A percentile compares a stretch with the other conserved stretches of the same genome.
Evolutionary conservation across 179 eudicot genomes (phyloP).

Genomic region (Silene noctiflora): DNA sequence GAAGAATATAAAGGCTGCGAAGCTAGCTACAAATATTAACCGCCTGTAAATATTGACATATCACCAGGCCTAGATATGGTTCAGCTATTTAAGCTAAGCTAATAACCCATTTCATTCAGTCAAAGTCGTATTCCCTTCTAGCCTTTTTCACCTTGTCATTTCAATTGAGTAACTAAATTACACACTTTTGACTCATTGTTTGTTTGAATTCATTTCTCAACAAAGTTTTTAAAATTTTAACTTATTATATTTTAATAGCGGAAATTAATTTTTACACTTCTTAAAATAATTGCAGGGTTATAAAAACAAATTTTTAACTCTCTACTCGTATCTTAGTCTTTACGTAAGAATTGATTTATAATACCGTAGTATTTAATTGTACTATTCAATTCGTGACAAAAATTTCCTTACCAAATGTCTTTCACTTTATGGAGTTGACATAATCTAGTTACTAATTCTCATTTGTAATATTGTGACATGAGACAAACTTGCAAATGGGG

Average conservation of each 20-base stretch:
- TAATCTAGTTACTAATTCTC: too few species aligned
- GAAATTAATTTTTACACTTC: too few species aligned
- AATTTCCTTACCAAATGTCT: neutral
- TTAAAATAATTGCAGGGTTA: too few species aligned
- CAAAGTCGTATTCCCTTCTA: neutral
- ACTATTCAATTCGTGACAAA: too few species aligned
- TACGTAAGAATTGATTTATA: neutral
- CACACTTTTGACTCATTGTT: neutral
- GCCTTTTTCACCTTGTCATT: constrained; percentile 13
- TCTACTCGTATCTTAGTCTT: too few species aligned
- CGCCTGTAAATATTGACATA: constrained; percentile 29
- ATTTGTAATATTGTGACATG: too few species aligned
- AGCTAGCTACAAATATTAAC: constrained; percentile 8
- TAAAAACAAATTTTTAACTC: too few species aligned
- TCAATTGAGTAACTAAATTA: neutral
- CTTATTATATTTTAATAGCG: too few species aligned
- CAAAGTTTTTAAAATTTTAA: neutral
- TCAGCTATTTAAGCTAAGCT: neutral
- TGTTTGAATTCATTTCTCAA: neutral
- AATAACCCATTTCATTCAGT: constrained; percentile 9
- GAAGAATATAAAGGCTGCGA: constrained; percentile 22
- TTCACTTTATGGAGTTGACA: neutral
- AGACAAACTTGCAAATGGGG: too few species aligned
- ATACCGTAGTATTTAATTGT: neutral
- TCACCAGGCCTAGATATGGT: constrained; percentile 3